Base-by-base conservation (phyloP, 2,329 filamentous ascomycete species). In the Fusarium anguioides region DNA sequence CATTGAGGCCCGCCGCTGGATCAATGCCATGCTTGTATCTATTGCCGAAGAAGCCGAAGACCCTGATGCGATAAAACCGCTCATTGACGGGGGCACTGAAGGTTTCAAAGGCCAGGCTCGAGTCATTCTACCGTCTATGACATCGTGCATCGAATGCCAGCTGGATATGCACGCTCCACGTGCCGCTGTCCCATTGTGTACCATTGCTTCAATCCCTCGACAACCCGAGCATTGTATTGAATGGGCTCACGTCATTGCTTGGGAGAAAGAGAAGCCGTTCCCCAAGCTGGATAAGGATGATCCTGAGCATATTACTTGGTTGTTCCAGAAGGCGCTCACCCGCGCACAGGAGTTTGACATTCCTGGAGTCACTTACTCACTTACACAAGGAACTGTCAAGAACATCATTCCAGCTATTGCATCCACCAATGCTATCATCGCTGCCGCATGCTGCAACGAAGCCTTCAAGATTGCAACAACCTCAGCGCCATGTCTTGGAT, bases 321-420 rank as follows among this genome's bases (percentile, higher is more conserved):
- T 99, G 6, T 98, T 93, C 79, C 86, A 93, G 66, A 94, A 94
- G 75, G 94, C 96, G 0, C 85, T 95, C 17, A 80, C 86, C 44
- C 91, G 96, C 33, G 94, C 96, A 1, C 79, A 89, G 58, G 92
- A 99, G 75, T 99, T 97, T 81, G 90, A 91, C 72, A 99, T 99
- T 71, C 79, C 88, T 0, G 96, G 96, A 10, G 93, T 99, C 58
- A 98, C 96, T 2, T 99, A 99, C 79, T 91, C 92, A 8, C 89
- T 97, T 78, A 97, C 96, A 0, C 96, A 99, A 77, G 96, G 96
- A 56, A 96, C 98, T 4, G 93, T 99, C 73, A 99, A 99, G 81
- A 99, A 99, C 80, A 99, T 99, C 78, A 99, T 99, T 64, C 96
- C 96, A 0, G 96, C 96, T 26, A 99, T 99, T 74, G 96, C 96